A percentile compares a stretch with the other conserved stretches of the same genome.
phyloP scores from a whole-genome alignment of 78 protist genomes.

The Trichosphaerium sp. region DNA sequence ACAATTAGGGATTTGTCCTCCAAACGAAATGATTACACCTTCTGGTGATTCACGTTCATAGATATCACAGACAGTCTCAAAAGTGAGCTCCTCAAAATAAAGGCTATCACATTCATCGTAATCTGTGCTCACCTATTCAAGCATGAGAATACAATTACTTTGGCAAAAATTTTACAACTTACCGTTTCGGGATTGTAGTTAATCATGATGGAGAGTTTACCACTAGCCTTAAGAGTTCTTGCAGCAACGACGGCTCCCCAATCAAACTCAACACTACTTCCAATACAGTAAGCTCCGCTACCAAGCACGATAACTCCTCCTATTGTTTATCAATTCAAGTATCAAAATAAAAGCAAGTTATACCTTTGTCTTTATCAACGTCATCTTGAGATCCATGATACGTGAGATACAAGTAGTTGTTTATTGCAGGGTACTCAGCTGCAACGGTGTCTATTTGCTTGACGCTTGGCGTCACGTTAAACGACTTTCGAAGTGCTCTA shows the following conservation, averaged over 20 bases:
- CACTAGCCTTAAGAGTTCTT: slow-evolving; percentile 30
- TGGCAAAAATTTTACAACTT: background rate
- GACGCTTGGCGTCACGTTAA: slow-evolving; percentile 30
- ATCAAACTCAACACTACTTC: slow-evolving; percentile 68
- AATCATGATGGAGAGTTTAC: slow-evolving; percentile 29
- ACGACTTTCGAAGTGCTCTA: slow-evolving; percentile 3
- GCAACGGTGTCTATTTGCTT: slow-evolving; percentile 71
- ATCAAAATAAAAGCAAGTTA: background rate
- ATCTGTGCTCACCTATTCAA: too few species aligned
- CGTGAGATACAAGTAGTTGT: slow-evolving; percentile 62
- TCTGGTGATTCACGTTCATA: slow-evolving; percentile 23
- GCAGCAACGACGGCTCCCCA: slow-evolving; percentile 33
- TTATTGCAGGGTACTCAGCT: slow-evolving; percentile 58
- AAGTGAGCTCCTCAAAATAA: slow-evolving; percentile 49
- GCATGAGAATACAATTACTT: too few species aligned
- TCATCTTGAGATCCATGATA: slow-evolving; percentile 50
- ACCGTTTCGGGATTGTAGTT: slow-evolving; percentile 79
- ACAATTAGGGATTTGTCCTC: too few species aligned
- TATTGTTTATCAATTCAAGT: background rate
- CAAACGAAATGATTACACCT: slow-evolving; percentile 31
- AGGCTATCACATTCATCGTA: slow-evolving; percentile 63
- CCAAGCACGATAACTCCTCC: slow-evolving; percentile 19
- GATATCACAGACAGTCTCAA: slow-evolving; percentile 47
- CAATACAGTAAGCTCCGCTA: slow-evolving; percentile 55
- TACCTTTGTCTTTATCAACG: slow-evolving; percentile 2